Conservation (phyloP, 495 filamentous ascomycete species). For the Pyrenula massariospora region DNA sequence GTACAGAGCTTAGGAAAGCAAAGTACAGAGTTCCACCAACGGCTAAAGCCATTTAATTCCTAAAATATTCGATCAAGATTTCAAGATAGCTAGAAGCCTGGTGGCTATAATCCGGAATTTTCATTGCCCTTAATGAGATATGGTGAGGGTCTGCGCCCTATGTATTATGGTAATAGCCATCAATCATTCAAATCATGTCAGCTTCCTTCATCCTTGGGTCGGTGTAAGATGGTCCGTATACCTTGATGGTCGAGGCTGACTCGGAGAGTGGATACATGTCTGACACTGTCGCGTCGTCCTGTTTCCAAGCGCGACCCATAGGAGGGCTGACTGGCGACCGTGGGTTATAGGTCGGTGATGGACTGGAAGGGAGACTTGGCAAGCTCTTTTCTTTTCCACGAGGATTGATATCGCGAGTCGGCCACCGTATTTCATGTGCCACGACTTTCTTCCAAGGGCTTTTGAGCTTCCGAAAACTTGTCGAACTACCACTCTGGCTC, state of each 20-base stretch:
- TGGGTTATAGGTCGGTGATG: neutral
- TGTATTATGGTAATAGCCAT: no score
- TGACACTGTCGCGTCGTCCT: neutral
- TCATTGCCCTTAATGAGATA: no score
- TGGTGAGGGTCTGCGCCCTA: no score
- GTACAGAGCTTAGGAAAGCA: neutral
- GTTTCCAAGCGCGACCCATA: neutral
- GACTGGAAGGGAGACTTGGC: neutral
- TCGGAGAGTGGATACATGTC: neutral
- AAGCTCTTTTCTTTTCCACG: neutral
- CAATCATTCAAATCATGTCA: neutral
- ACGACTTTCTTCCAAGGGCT: neutral
- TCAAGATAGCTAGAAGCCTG: no score
- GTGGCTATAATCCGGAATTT: no score
- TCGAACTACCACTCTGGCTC: neutral
- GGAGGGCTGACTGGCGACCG: neutral
- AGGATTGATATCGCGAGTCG: neutral
- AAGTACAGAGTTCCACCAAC: neutral
- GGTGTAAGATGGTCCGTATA: neutral
- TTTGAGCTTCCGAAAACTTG: neutral
- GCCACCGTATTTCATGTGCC: neutral
- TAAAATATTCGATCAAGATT: no score
- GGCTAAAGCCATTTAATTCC: no score
- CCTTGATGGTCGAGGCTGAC: neutral
- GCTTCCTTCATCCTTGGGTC: neutral